Percentiles rank a stretch among this genome's conserved stretches.
Evolutionary conservation across 495 filamentous ascomycete genomes (phyloP).

Genomic region (Tuber calosporum): DNA sequence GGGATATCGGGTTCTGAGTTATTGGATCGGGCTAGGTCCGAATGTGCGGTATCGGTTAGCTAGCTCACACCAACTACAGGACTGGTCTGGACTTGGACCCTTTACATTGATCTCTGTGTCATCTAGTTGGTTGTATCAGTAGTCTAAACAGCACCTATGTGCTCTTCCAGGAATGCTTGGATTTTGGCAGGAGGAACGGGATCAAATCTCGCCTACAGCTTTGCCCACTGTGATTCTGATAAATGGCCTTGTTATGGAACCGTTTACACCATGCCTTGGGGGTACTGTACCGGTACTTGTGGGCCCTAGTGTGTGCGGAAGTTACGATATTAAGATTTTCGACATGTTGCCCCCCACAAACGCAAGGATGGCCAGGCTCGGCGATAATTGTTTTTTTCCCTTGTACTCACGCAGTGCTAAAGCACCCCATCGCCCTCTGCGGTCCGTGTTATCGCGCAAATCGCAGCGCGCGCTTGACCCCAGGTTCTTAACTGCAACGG

Average conservation of each 20-base stretch:
- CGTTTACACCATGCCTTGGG: not conserved
- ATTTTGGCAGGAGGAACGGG: not conserved
- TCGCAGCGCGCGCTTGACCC: not conserved
- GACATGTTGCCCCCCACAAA: not conserved
- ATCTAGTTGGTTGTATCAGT: not conserved
- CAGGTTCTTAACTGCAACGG: not conserved
- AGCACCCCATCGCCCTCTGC: not conserved
- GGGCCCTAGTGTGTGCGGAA: not conserved
- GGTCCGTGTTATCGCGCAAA: not conserved
- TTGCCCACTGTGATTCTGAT: not conserved
- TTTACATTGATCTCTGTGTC: not conserved
- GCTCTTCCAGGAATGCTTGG: not conserved
- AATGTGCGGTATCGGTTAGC: not conserved
- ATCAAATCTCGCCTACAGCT: not conserved
- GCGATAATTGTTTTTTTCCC: not conserved
- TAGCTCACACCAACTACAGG: not conserved
- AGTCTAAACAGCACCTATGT: not conserved
- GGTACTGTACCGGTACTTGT: too few species aligned
- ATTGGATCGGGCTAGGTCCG: not conserved
- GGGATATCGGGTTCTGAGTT: not conserved
- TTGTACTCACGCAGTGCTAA: too few species aligned
- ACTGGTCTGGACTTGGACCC: not conserved
- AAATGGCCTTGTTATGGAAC: not conserved
- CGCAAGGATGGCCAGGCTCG: not conserved
- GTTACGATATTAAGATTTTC: not conserved